A percentile compares a stretch with the other conserved stretches of the same genome.
Conservation (phyloP, 176 grass and related monocot genomes). For the Luzula sylvatica region DNA sequence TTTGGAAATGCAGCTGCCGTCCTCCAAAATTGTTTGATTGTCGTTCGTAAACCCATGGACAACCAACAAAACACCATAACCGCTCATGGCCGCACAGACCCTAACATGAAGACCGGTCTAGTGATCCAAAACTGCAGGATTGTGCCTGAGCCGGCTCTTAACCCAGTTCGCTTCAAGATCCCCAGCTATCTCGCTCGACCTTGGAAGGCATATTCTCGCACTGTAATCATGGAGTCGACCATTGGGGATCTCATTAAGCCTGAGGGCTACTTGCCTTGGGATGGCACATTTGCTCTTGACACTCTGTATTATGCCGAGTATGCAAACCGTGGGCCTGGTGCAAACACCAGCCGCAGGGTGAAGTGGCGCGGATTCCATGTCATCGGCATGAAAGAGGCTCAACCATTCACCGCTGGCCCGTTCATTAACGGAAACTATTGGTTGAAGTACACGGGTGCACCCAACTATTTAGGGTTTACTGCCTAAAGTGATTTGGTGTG, state of each 20-base stretch:
- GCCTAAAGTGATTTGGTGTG: conserved; percentile 15
- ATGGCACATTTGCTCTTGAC: conserved; percentile 15
- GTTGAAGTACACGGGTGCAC: conserved; percentile 39
- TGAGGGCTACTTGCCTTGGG: conserved; percentile 45
- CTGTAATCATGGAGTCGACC: conserved; percentile 43
- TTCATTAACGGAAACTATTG: conserved; percentile 68
- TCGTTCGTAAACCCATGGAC: conserved; percentile 21
- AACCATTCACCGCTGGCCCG: conserved; percentile 32
- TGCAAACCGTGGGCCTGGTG: conserved; percentile 40
- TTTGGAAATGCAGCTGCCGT: conserved; percentile 79
- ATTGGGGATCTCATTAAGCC: conserved; percentile 36
- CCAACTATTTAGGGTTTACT: conserved; percentile 46
- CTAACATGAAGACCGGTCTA: conserved; percentile 57
- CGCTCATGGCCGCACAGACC: conserved; percentile 33
- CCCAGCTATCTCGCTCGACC: conserved; percentile 59
- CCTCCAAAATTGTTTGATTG: conserved; percentile 54
- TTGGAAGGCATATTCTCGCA: conserved; percentile 49
- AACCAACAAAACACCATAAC: conserved; percentile 55
- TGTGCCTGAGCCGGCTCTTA: conserved; percentile 12
- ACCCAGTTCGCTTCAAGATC: neutral
- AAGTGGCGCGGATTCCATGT: conserved; percentile 39
- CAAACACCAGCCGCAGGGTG: conserved; percentile 25
- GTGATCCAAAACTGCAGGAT: conserved; percentile 54
- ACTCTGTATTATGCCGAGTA: conserved; percentile 74
- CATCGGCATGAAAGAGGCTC: conserved; percentile 48